phyloP scores from a whole-genome alignment of 805 yeast genomes.

The Candida peoriensis region DNA sequence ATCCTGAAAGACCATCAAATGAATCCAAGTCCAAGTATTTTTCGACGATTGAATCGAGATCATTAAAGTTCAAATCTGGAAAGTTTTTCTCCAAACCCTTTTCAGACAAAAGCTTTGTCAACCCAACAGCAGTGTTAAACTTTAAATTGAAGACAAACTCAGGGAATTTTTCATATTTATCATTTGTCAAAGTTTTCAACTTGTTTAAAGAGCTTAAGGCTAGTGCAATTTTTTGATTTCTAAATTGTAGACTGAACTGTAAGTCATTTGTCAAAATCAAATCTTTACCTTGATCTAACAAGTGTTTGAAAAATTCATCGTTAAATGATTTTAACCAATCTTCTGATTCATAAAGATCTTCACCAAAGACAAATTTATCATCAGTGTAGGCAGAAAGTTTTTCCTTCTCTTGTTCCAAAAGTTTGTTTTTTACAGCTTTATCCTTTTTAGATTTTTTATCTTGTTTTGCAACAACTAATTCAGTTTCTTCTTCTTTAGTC shows the following conservation, averaged over 20 bases:
- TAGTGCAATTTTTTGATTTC: constrained; percentile 20
- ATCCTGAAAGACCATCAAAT: constrained; percentile 12
- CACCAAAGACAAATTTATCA: constrained; percentile 61
- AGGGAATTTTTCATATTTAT: constrained; percentile 15
- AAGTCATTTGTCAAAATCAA: constrained; percentile 23
- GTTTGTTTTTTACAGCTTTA: constrained; percentile 51
- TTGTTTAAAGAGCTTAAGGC: constrained; percentile 18
- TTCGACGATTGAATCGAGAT: constrained; percentile 10
- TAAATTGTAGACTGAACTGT: constrained; percentile 21
- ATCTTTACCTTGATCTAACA: constrained; percentile 40
- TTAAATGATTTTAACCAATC: constrained; percentile 41
- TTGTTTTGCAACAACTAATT: too few species aligned
- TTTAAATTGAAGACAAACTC: constrained; percentile 18
- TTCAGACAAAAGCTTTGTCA: constrained; percentile 20
- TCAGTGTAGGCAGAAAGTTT: constrained; percentile 34
- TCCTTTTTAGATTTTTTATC: constrained; percentile 40
- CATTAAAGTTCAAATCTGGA: constrained; percentile 12
- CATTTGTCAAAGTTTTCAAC: constrained; percentile 16
- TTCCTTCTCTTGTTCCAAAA: constrained; percentile 47
- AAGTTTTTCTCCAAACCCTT: constrained; percentile 23
- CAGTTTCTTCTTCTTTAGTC: constrained; percentile 10
- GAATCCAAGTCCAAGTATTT: constrained; percentile 9
- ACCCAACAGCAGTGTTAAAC: constrained; percentile 16
- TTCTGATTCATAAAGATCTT: constrained; percentile 29
- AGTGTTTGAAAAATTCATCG: constrained; percentile 35